These are phyloP conservation scores for Anisogramma anomala DNA, from an alignment of 2,329 filamentous ascomycete genomes.

Conservation along the genomic window DNA sequence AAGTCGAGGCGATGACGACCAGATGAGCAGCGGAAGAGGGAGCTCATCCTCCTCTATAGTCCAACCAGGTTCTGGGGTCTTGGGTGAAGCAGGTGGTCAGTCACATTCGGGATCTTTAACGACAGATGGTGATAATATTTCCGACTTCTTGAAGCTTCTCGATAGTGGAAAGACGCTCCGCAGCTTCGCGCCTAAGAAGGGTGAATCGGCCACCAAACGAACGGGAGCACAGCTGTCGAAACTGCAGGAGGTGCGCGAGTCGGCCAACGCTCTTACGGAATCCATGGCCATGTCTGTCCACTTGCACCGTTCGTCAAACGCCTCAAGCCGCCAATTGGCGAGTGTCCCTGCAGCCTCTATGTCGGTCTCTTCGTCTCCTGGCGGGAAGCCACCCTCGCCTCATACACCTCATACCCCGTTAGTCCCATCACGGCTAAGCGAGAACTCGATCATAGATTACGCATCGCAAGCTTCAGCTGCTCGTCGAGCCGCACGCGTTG, in stretches of 20 bases:
- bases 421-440: slow-evolving; percentile 84
- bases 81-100: slow-evolving; percentile 58
- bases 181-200: slow-evolving; percentile 59
- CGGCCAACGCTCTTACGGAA: slow-evolving; percentile 78
- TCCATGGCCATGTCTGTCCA: slow-evolving; percentile 86
- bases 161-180: slow-evolving; percentile 79
- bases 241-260: slow-evolving; percentile 82
- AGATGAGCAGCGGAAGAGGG: slow-evolving; percentile 68
- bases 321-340: slow-evolving; percentile 49
- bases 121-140: slow-evolving; percentile 83
- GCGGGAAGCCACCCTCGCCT: slow-evolving; percentile 77
- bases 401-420: slow-evolving; percentile 89
- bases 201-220: slow-evolving; percentile 59
- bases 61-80: slow-evolving; percentile 66
- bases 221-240: slow-evolving; percentile 71
- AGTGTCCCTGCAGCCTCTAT: slow-evolving; percentile 59
- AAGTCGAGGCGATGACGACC: slow-evolving; percentile 61
- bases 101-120: slow-evolving; percentile 56
- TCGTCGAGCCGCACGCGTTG: slow-evolving; percentile 18
- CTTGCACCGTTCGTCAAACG: slow-evolving; percentile 70
- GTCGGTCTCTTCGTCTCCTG: slow-evolving; percentile 79
- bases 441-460: slow-evolving; percentile 74
- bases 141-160: slow-evolving; percentile 80
- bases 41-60: slow-evolving; percentile 58
- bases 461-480: slow-evolving; percentile 22